Evolutionary conservation across 768 basidiomycete genomes (phyloP), one percentile per base, ranked within the genome.

Genomic region (Psilocybe cubensis): DNA sequence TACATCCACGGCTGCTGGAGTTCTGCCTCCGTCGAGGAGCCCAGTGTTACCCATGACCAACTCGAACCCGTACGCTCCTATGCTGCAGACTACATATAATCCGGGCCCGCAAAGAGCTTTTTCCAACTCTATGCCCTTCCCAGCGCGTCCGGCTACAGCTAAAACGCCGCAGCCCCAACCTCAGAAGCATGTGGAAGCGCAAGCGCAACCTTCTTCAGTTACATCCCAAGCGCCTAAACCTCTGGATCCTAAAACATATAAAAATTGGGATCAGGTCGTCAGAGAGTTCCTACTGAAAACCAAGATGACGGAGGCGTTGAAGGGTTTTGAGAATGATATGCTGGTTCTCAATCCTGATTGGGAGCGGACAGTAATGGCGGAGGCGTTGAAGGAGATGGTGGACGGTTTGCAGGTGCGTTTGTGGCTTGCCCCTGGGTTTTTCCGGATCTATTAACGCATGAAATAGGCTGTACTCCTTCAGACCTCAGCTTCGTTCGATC

Each of bases 311-410:
- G 86, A 91, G 64, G 77, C 88, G 0, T 63, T 84, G 42, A 76
- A 74, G 33, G 90, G 87, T 0, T 83, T 92, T 45, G 84, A 89
- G 61, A 70, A 77, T n/a, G 90, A 92, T 64, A 80, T 91, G 74
- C 66, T 91, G 4, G 79, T 89, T n/a, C 69, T 91, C 73, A 91
- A 84, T 58, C 66, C 78, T 0, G 81, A 83, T 1, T 89, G 85
- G 81, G 90, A 91, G 69, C 75, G 75, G 33, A 74, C 76, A 56
- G 76, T 72, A n/a, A 74, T 90, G 6, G 83, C 84, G 9, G 72
- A 66, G 0, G 88, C 88, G 3, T 69, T 92, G 28, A 70, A 72
- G 3, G 78, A 80, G 24, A 69, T 91, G 24, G 70, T 79, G 31
- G 72, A 76, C 35, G 77, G 79, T 56, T 72, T 89, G 29, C 72